Conservation (phyloP, 768 basidiomycete species). For the Psilocybe sp. region DNA sequence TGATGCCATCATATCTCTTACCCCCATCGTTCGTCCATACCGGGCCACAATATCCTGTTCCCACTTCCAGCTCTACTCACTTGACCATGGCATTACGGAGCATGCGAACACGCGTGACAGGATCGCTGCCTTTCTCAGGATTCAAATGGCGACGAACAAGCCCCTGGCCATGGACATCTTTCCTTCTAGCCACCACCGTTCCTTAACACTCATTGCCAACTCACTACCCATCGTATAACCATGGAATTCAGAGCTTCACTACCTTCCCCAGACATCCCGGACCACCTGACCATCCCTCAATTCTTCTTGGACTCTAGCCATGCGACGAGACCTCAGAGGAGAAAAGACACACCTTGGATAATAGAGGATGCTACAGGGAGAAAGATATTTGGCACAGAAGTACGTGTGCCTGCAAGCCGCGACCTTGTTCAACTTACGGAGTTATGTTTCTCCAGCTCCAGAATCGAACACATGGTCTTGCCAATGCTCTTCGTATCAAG, state of each 20-base stretch:
- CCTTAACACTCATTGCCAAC: not conserved
- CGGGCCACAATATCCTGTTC: too few relatives aligned
- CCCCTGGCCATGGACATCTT: too few relatives aligned
- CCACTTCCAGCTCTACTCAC: too few relatives aligned
- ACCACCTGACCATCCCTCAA: slow-evolving; percentile 50
- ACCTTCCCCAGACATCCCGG: slow-evolving; percentile 40
- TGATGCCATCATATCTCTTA: too few relatives aligned
- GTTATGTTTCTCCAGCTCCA: slow-evolving; percentile 37
- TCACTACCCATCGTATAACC: not conserved
- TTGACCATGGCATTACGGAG: too few relatives aligned
- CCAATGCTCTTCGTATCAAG: slow-evolving; percentile 39
- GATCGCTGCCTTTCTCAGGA: too few relatives aligned
- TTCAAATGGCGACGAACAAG: too few relatives aligned
- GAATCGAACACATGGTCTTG: slow-evolving; percentile 42
- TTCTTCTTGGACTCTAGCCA: slow-evolving; percentile 49
- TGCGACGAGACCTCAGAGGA: slow-evolving; percentile 35
- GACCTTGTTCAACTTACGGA: too few relatives aligned
- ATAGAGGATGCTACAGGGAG: slow-evolving; percentile 50
- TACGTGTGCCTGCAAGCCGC: slow-evolving; percentile 12
- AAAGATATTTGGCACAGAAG: slow-evolving; percentile 36
- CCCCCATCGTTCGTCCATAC: too few relatives aligned
- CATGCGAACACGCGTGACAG: too few relatives aligned
- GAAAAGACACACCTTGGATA: slow-evolving; percentile 36
- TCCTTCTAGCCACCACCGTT: not conserved
- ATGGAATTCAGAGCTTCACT: slow-evolving; percentile 29